phyloP scores from a whole-genome alignment of 2,329 filamentous ascomycete genomes.

The Monosporascus ibericus region DNA sequence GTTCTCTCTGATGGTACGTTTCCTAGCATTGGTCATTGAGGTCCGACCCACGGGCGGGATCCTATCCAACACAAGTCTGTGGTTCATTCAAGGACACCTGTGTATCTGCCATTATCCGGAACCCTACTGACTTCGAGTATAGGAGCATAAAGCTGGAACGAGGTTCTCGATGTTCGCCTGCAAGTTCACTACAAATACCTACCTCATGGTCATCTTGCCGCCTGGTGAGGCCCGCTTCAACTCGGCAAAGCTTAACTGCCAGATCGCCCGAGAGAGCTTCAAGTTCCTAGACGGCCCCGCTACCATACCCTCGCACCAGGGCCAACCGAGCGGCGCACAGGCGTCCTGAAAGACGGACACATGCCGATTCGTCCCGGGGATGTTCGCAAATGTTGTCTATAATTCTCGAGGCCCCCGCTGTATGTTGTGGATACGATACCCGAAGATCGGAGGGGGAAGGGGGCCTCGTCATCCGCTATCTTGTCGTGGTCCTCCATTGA shows the following conservation, averaged over 20 bases:
- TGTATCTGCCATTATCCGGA: not conserved
- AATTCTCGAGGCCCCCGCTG: no score
- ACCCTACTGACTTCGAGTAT: not conserved
- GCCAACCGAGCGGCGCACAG: not conserved
- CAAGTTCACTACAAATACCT: conserved; percentile 95
- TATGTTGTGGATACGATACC: no score
- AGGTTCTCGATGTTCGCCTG: conserved; percentile 91
- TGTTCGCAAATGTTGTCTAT: no score
- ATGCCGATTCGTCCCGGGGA: no score
- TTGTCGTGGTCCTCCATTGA: no score
- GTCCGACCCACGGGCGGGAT: no score
- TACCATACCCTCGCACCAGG: not conserved
- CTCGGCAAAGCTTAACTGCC: conserved; percentile 81
- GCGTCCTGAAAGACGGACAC: no score
- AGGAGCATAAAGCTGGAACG: conserved; percentile 66
- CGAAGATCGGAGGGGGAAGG: no score
- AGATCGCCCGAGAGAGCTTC: conserved; percentile 79
- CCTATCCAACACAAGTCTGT: not conserved
- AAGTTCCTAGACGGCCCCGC: conserved; percentile 55
- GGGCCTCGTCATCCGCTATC: no score
- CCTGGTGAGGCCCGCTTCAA: conserved; percentile 91
- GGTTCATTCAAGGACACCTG: not conserved
- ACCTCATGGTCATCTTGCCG: conserved; percentile 85
- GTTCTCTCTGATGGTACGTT: conserved; percentile 59
- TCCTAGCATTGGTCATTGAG: no score